Percentiles rank a stretch among this genome's conserved stretches.
Conservation (phyloP, 768 basidiomycete species). For the Boletus pseudo-olivaceus region DNA sequence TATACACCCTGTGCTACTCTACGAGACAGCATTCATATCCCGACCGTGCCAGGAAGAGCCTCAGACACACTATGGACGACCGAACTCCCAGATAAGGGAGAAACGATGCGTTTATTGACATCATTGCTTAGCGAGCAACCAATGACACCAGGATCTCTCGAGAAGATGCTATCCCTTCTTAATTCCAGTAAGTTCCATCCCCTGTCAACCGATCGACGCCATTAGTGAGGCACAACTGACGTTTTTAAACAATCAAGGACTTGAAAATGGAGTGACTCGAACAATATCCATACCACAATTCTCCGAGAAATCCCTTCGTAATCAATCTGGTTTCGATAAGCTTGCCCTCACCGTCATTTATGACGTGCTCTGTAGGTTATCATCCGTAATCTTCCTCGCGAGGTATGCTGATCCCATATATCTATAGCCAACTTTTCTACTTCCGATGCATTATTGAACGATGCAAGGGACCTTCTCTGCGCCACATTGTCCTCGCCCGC, state of each 20-base stretch:
- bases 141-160: background rate
- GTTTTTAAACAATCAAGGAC: background rate
- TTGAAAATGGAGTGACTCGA: background rate
- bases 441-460: background rate
- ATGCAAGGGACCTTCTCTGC: background rate
- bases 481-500: background rate
- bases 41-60: background rate
- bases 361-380: background rate
- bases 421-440: background rate
- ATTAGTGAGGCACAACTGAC: background rate
- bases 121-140: background rate
- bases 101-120: background rate
- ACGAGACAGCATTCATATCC: background rate
- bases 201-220: background rate
- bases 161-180: background rate
- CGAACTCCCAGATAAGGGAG: background rate
- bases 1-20: background rate
- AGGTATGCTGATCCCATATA: background rate
- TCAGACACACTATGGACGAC: background rate
- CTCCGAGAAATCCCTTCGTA: background rate
- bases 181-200: background rate
- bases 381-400: background rate
- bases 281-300: background rate
- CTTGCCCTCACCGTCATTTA: background rate
- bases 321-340: background rate